Percentiles rank a stretch among this genome's conserved stretches.
These are phyloP conservation scores for Sutorius australiensis DNA, from an alignment of 768 basidiomycete species.

Conservation along the genomic window DNA sequence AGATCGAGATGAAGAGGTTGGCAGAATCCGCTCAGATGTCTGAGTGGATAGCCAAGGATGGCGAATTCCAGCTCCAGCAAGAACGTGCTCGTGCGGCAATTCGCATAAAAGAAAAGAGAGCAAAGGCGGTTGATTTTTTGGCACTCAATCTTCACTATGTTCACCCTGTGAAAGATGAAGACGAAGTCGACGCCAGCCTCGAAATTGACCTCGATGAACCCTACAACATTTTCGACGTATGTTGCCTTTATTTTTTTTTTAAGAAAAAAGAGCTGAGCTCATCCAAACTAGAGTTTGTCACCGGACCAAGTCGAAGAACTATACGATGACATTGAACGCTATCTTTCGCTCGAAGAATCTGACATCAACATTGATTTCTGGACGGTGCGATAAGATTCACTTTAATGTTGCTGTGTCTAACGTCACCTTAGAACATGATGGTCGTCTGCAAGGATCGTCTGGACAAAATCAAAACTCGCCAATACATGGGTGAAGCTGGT, in stretches of 20 bases:
- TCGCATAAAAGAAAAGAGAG: conserved; percentile 91
- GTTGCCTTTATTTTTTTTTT: conserved; percentile 28
- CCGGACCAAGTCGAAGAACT: conserved; percentile 87
- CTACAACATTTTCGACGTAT: conserved; percentile 93
- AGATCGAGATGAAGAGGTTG: conserved; percentile 78
- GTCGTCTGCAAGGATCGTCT: conserved; percentile 90
- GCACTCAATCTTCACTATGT: conserved; percentile 95
- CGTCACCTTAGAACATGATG: conserved; percentile 79
- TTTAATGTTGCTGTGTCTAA: conserved; percentile 4
- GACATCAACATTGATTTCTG: conserved; percentile 94
- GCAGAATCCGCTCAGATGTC: conserved; percentile 97
- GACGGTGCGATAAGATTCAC: conserved; percentile 58
- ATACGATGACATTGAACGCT: conserved; percentile 91
- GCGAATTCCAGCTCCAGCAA: conserved; percentile 95
- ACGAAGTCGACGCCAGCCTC: conserved; percentile 80
- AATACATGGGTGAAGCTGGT: conserved; percentile 62
- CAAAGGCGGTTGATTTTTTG: conserved; percentile 97
- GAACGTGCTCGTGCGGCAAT: conserved; percentile 88
- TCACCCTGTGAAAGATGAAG: conserved; percentile 67
- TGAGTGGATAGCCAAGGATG: conserved; percentile 96
- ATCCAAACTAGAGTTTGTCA: conserved; percentile 65
- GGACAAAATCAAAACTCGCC: conserved; percentile 64
- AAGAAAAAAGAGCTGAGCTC: neutral
- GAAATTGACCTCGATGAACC: conserved; percentile 99
- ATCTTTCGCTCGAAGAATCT: conserved; percentile 79